phyloP scores from a whole-genome alignment of 164 flowering plant genomes.

The Brasenia schreberi region DNA sequence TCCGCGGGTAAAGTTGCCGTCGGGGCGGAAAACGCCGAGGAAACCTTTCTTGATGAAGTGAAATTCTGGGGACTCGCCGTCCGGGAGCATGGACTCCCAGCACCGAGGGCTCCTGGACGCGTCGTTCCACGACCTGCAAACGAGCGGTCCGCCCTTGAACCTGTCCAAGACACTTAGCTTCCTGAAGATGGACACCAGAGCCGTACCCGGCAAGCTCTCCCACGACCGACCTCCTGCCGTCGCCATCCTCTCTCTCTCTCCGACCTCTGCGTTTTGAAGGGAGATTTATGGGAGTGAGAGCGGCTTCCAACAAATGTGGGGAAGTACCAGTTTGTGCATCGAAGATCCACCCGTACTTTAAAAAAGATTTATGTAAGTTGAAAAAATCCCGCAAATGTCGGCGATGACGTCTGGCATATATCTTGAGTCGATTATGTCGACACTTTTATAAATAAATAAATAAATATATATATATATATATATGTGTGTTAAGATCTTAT shows the following conservation, averaged over 20 bases:
- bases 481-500: too few species aligned
- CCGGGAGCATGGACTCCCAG: slow-evolving; percentile 6
- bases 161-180: background rate
- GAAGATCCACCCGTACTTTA: too few species aligned
- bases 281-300: too few species aligned
- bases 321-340: too few species aligned
- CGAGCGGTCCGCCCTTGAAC: background rate
- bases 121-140: slow-evolving; percentile 4
- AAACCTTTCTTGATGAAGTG: slow-evolving; percentile 1
- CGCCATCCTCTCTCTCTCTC: background rate
- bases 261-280: too few species aligned
- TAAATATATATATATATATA: too few species aligned
- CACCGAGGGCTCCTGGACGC: slow-evolving; percentile 4
- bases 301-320: too few species aligned
- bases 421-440: too few species aligned
- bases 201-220: slow-evolving; percentile 3
- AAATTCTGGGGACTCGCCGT: background rate
- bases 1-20: background rate
- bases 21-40: background rate
- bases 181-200: slow-evolving; percentile 1
- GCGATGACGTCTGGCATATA: too few species aligned
- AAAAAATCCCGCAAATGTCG: too few species aligned
- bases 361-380: too few species aligned
- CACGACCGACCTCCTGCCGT: background rate
- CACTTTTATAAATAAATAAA: too few species aligned